Conservation (phyloP, 257 asterid genomes). For the Rauvolfia tetraphylla region DNA sequence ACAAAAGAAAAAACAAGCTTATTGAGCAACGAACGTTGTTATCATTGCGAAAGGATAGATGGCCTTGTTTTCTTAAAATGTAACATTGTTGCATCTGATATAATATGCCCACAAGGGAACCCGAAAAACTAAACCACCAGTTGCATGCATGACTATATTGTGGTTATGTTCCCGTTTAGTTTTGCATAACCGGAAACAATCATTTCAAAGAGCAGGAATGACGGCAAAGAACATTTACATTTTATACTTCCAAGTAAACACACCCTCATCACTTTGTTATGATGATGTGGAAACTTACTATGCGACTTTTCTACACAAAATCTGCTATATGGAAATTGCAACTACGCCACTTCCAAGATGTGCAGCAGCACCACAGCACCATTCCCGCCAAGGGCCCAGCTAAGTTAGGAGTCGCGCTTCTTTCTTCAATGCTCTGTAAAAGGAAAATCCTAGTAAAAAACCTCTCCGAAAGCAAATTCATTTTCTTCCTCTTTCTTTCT, state of each 20-base stretch:
- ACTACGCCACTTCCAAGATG: neutral
- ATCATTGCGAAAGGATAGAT: no score
- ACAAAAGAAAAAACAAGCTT: no score
- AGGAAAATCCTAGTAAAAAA: neutral
- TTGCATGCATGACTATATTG: no score
- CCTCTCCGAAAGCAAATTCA: neutral
- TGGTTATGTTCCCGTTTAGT: no score
- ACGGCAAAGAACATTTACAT: neutral
- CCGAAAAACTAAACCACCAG: no score
- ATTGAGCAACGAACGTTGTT: no score
- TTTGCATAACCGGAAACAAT: no score
- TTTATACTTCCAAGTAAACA: neutral
- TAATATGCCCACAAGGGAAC: no score
- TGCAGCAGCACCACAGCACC: neutral
- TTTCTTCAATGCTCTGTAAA: constrained; percentile 7
- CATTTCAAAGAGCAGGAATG: neutral
- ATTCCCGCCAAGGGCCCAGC: neutral
- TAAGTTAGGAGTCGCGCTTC: neutral
- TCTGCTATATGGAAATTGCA: neutral
- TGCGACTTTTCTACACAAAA: neutral
- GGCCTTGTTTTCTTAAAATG: no score
- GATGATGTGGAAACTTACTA: neutral
- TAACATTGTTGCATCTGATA: no score
- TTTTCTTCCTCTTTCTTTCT: neutral
- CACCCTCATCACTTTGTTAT: constrained; percentile 10